Base-by-base conservation (phyloP, 2,329 filamentous ascomycete species). In the Camillea tinctor region DNA sequence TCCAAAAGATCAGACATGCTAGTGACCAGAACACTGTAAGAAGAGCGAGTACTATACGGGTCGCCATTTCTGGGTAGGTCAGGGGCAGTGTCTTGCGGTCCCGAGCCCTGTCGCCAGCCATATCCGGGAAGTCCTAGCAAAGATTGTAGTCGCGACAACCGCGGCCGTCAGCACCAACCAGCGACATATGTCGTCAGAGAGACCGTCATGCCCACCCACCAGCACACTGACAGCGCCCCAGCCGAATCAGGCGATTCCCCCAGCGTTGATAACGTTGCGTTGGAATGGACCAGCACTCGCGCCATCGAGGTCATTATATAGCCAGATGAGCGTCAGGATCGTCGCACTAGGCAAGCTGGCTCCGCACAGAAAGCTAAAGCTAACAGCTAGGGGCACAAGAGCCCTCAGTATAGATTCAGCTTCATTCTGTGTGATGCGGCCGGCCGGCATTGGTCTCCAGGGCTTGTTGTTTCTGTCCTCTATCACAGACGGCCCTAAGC, bases 271-370 rank as follows among this genome's bases (percentile, higher is more conserved):
- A 3, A 57, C 52, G 52, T 72, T 73, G 2, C 72, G 68, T 52
- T 68, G 61, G 20, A 61, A 58, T 6, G 60, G 62, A 48, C 67
- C 58, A 0, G 58, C 55, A 22, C 52, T 64, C 30, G 64, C 65
- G 21, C 69, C 71, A 19, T 69, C 67, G 1, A 73, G 65, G 24
- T 73, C 70, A 53, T 74, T 73, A 59, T 74, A 74, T 61, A 71
- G 60, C 69, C 70, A 73, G 20, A 71, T 50, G 4, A 73, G 48
- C 1, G 59, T 55, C 67, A 72, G 66, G 23, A 73, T 61, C 0
- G 56, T 61, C 11, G 64, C 55, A 22, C 66, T 64, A 0, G 69
- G 68, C 7, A 50, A 57, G 40, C 69, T 59, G 1, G 60, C 61
- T 3, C 66, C 68, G 1, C 68, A 19, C 0, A 57, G 11, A 1